Percentiles rank a stretch among this genome's conserved stretches.
Conservation (phyloP, 2,329 filamentous ascomycete genomes). For the Colletotrichum sp. region DNA sequence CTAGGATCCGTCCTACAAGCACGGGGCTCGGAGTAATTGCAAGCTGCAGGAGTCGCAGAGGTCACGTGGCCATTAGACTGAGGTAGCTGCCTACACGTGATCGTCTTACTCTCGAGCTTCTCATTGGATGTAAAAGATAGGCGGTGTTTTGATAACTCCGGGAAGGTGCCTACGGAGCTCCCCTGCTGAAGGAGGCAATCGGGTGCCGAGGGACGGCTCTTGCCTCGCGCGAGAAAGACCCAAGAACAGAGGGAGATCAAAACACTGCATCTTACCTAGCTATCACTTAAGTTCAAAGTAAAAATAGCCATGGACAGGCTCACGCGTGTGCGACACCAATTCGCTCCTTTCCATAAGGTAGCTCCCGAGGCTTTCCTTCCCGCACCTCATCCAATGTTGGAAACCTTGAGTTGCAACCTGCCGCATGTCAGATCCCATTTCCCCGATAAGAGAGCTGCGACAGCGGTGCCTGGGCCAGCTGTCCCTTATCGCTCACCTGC, state of each 20-base stretch:
- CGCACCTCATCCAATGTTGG: constrained; percentile 3
- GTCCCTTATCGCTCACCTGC: background rate
- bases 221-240: background rate
- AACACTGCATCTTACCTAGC: background rate
- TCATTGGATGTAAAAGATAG: background rate
- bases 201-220: background rate
- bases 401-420: constrained; percentile 3
- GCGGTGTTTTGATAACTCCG: background rate
- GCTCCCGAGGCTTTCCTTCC: constrained; percentile 5
- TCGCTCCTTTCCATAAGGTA: background rate
- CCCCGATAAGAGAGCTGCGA: background rate
- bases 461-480: background rate
- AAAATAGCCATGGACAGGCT: background rate
- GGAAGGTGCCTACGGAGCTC: background rate
- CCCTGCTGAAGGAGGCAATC: background rate
- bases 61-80: background rate
- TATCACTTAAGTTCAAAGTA: background rate
- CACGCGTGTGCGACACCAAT: background rate
- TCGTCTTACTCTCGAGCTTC: background rate
- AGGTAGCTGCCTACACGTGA: background rate
- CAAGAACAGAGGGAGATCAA: background rate
- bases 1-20: background rate
- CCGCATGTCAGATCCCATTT: constrained; percentile 11
- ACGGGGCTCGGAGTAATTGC: constrained; percentile 1
- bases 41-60: background rate